Evolutionary conservation across 768 basidiomycete genomes (phyloP).

Genomic region (Guyanaporus albipodus): DNA sequence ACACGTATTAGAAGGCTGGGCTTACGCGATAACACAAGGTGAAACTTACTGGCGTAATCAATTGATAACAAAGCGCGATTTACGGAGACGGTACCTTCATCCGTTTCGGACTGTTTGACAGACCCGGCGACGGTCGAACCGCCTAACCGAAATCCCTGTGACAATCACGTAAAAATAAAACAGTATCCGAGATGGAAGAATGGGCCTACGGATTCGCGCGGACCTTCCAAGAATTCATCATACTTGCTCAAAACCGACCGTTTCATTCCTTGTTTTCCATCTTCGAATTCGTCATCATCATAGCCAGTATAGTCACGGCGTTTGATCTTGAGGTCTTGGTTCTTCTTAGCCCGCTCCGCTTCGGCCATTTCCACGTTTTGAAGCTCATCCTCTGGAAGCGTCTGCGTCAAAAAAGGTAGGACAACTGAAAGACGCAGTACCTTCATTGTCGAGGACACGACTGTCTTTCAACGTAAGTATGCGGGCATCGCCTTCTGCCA

Average conservation of each 20-base stretch:
- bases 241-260: constrained; percentile 86
- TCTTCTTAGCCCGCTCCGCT: constrained; percentile 74
- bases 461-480: constrained; percentile 97
- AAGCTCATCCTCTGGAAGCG: constrained; percentile 83
- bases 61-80: constrained; percentile 81
- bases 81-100: constrained; percentile 54
- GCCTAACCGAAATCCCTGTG: constrained; percentile 85
- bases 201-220: constrained; percentile 57
- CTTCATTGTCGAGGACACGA: constrained; percentile 93
- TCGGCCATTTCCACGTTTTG: constrained; percentile 96
- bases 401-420: not conserved
- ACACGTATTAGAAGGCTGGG: constrained; percentile 15
- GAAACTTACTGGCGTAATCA: constrained; percentile 80
- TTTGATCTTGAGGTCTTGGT: constrained; percentile 83
- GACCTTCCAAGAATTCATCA: constrained; percentile 82
- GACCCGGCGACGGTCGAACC: constrained; percentile 43
- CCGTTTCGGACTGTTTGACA: constrained; percentile 37
- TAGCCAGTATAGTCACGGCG: constrained; percentile 89
- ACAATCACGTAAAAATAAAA: constrained; percentile 1
- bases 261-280: constrained; percentile 74
- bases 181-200: not conserved
- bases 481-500: constrained; percentile 91
- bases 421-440: constrained; percentile 36
- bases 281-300: constrained; percentile 91
- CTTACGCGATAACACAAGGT: not conserved